Conservation (phyloP, 169 alveolate genomes). For the Plasmodium vivax region DNA sequence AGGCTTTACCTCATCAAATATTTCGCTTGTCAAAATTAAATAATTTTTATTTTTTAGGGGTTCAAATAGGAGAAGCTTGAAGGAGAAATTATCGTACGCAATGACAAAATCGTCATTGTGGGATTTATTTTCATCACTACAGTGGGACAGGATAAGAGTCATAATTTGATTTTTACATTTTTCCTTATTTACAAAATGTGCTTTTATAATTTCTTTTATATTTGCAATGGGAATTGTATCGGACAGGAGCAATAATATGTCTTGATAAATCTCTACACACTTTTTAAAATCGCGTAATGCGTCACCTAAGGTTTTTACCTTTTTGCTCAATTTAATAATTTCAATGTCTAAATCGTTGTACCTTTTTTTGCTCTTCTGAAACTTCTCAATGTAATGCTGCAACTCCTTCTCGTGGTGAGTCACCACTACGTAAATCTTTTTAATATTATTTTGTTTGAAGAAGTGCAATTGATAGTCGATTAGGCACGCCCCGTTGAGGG, state of each 20-base stretch:
- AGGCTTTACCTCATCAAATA: slow-evolving; percentile 32
- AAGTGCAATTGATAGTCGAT: slow-evolving; percentile 69
- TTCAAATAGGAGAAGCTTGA: slow-evolving; percentile 47
- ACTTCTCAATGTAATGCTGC: slow-evolving; percentile 31
- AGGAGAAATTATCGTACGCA: slow-evolving; percentile 54
- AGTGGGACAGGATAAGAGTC: slow-evolving; percentile 45
- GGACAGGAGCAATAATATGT: slow-evolving; percentile 60
- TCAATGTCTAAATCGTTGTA: slow-evolving; percentile 66
- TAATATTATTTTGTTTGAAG: slow-evolving; percentile 37
- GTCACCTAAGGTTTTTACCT: slow-evolving; percentile 70
- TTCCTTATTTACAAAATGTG: slow-evolving; percentile 69
- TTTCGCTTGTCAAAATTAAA: slow-evolving; percentile 32
- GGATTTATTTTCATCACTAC: slow-evolving; percentile 18
- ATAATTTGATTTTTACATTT: slow-evolving; percentile 70
- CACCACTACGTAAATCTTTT: slow-evolving; percentile 57
- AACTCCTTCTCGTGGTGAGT: slow-evolving; percentile 72
- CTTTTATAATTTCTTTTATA: slow-evolving; percentile 61
- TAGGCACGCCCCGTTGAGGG: slow-evolving; percentile 47
- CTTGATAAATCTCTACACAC: slow-evolving; percentile 53
- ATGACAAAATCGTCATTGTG: slow-evolving; percentile 62
- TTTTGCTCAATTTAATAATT: slow-evolving; percentile 52
- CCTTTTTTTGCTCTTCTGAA: slow-evolving; percentile 60
- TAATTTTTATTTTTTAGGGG: slow-evolving; percentile 48
- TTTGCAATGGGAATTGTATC: slow-evolving; percentile 70
- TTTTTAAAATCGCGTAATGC: slow-evolving; percentile 68